Base-by-base conservation (phyloP, 495 filamentous ascomycete species). In the Tirmania nivea region DNA sequence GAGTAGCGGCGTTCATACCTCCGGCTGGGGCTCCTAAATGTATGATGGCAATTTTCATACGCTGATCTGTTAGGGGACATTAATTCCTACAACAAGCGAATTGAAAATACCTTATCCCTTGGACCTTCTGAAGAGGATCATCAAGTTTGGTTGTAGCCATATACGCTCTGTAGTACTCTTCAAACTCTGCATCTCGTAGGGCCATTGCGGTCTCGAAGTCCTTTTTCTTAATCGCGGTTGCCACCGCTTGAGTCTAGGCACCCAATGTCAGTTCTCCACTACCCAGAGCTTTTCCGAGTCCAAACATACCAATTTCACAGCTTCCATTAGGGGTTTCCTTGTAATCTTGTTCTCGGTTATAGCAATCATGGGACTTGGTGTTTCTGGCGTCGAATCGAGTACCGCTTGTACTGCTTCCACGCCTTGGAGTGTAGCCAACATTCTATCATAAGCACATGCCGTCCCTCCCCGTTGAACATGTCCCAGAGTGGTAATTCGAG, bases 1-100 rank as follows among this genome's bases (percentile, higher is more conserved):
- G 80, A 16, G 93, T 93, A 19, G 92, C 89, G 47, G 88, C 86
- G 68, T 99, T 99, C 80, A 99, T 95, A 64, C 92, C 92, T 62
- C 90, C 92, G n/a, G 92, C 92, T 7, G 92, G 92, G 31, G 92
- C 92, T 58, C 92, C 92, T 54, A 97, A 86, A 61, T 99, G 93
- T 64, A 99, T 82, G 57, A 96, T 89, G 8, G 82, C 90, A 60
- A 99, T 85, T 37, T 78, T 79, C 86, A 95, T 87, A 60, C 79
- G 79, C 84, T 92, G 52, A 10, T 16, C 51, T 11, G n/a, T 49
- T 17, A 56, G 20, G 54, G 39, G 17, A 37, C 14, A 16, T 11
- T 12, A 0, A 31, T 8, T 48, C 42, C 5, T 19, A 31, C 45
- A 6, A n/a, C 1, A 25, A 31, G 14, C 19, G 14, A 31, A 31